phyloP scores from a whole-genome alignment of 768 basidiomycete species.

The Macrocybe gigantea region DNA sequence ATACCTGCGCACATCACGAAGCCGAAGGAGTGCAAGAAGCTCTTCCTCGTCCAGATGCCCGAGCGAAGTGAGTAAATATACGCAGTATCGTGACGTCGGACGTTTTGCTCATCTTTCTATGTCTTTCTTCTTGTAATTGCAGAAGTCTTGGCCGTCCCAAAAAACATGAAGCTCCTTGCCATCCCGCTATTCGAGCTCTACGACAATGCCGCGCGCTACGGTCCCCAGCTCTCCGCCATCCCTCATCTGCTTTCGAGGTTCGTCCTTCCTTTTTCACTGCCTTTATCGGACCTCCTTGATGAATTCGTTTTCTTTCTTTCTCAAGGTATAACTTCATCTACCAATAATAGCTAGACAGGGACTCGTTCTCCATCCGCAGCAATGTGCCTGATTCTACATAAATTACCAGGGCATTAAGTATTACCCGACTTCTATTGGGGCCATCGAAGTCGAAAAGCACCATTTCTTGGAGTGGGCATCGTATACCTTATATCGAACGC shows the following conservation, averaged over 20 bases:
- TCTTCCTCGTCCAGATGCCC: conserved; percentile 94
- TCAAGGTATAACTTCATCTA: conserved; percentile 80
- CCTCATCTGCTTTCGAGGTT: conserved; percentile 87
- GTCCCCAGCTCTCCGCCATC: conserved; percentile 91
- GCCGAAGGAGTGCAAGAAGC: conserved; percentile 97
- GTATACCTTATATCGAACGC: too few species aligned
- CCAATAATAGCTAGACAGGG: conserved; percentile 34
- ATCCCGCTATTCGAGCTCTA: conserved; percentile 97
- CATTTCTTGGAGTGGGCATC: background rate
- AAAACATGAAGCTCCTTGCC: conserved; percentile 98
- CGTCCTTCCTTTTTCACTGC: conserved; percentile 11
- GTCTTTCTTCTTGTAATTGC: conserved; percentile 2
- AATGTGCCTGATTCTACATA: too few species aligned
- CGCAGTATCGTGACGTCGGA: conserved; percentile 22
- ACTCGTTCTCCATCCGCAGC: background rate
- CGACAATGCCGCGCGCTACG: conserved; percentile 94
- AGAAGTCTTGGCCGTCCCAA: conserved; percentile 96
- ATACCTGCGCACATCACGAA: conserved; percentile 94
- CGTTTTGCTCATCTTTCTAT: background rate
- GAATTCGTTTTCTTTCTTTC: conserved; percentile 22
- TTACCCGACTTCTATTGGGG: too few species aligned
- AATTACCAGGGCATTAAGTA: too few species aligned
- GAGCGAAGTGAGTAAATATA: conserved; percentile 57
- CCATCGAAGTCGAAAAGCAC: background rate
- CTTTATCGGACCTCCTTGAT: background rate